Percentiles rank a stretch among this genome's conserved stretches.
These are phyloP conservation scores for Aspergillus sp. DNA, from an alignment of 2,329 filamentous ascomycete genomes.

Conservation along the genomic window DNA sequence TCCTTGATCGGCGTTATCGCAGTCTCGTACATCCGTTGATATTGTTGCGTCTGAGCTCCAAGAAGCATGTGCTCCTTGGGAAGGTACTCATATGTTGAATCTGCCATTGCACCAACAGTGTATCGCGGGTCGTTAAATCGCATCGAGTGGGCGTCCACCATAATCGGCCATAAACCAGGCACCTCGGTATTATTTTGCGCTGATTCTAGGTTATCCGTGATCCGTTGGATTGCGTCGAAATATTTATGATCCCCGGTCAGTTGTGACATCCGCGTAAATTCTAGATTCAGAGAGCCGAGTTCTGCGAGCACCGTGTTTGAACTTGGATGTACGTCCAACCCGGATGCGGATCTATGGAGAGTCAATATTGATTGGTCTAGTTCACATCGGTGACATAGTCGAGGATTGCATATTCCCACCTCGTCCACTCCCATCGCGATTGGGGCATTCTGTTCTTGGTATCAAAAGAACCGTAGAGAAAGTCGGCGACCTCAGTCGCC, in stretches of 20 bases:
- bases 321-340: conserved; percentile 47
- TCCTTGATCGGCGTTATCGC: conserved; percentile 41
- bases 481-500: conserved; percentile 75
- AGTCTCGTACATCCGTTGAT: conserved; percentile 44
- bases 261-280: conserved; percentile 87
- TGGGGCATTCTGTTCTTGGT: conserved; percentile 92
- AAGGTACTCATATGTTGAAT: conserved; percentile 52
- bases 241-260: conserved; percentile 78
- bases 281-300: conserved; percentile 77
- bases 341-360: conserved; percentile 27
- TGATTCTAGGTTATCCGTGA: conserved; percentile 74
- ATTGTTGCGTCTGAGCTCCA: conserved; percentile 42
- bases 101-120: conserved; percentile 47
- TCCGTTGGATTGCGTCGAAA: conserved; percentile 83
- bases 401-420: conserved; percentile 38
- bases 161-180: conserved; percentile 77
- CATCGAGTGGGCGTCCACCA: conserved; percentile 58
- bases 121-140: conserved; percentile 36
- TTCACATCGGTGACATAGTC: background rate
- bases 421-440: conserved; percentile 76
- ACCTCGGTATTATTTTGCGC: conserved; percentile 70
- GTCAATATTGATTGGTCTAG: conserved; percentile 4
- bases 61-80: conserved; percentile 51
- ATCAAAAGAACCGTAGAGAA: conserved; percentile 81
- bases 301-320: conserved; percentile 68